Conservation (phyloP, 2,329 filamentous ascomycete species). For the Botrytis sinoallii region DNA sequence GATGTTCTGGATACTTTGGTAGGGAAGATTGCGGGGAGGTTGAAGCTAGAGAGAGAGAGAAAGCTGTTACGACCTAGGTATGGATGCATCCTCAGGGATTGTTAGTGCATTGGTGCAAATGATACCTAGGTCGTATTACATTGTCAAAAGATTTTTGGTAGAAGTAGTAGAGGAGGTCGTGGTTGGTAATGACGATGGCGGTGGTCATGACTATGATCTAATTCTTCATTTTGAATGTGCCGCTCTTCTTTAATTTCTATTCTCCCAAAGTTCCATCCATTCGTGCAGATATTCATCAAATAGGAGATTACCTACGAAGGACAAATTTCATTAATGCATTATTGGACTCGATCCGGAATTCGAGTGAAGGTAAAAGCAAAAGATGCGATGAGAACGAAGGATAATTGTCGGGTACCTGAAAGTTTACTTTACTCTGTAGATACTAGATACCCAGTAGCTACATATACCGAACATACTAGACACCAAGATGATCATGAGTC, state of each 20-base stretch:
- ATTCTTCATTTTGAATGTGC: background rate
- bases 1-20: background rate
- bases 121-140: background rate
- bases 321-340: background rate
- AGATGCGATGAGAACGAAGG: background rate
- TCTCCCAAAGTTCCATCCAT: background rate
- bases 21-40: conserved; percentile 19
- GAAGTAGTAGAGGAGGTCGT: background rate
- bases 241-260: too few species aligned
- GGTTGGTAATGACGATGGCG: background rate
- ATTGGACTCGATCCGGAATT: background rate
- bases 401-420: background rate
- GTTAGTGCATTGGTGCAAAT: background rate
- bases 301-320: background rate
- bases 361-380: background rate
- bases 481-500: conserved; percentile 15
- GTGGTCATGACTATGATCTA: background rate
- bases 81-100: conserved; percentile 8
- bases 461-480: background rate
- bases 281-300: background rate
- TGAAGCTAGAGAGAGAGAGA: conserved; percentile 4
- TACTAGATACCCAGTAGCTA: background rate
- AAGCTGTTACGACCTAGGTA: background rate
- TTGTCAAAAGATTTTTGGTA: background rate
- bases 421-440: background rate